Conservation (phyloP, 2,329 filamentous ascomycete genomes). For the Rutstroemia sp. region DNA sequence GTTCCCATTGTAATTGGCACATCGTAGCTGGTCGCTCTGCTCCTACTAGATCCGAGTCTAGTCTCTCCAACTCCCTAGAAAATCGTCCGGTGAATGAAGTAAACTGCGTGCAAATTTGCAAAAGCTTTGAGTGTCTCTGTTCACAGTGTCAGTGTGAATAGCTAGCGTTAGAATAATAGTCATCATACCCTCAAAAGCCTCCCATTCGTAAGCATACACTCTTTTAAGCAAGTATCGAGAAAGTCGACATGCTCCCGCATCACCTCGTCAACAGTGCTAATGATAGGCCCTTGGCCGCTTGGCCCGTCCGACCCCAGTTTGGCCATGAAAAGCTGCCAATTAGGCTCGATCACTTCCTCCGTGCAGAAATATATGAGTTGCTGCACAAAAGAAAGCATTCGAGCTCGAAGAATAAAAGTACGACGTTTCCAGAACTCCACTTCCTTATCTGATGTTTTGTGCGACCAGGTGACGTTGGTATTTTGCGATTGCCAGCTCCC, state of each 20-base stretch:
- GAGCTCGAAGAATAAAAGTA: constrained; percentile 81
- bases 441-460: no score
- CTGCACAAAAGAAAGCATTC: constrained; percentile 96
- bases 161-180: not conserved
- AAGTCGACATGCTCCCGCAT: constrained; percentile 99
- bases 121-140: constrained; percentile 93
- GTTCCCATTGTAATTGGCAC: no score
- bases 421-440: no score
- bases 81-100: constrained; percentile 83
- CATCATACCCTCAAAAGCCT: constrained; percentile 72
- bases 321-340: constrained; percentile 90
- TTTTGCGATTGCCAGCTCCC: constrained; percentile 89
- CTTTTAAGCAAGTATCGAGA: constrained; percentile 91
- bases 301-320: constrained; percentile 54
- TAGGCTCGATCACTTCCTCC: constrained; percentile 92
- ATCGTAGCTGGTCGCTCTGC: constrained; percentile 48
- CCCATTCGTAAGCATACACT: constrained; percentile 97
- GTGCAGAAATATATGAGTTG: constrained; percentile 96
- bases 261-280: constrained; percentile 83
- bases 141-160: not conserved
- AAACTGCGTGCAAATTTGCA: constrained; percentile 92
- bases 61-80: constrained; percentile 73
- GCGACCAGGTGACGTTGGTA: no score
- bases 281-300: no score
- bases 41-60: constrained; percentile 70